These are phyloP conservation scores for Termitomyces heimii DNA, from an alignment of 768 basidiomycete genomes.

Conservation along the genomic window DNA sequence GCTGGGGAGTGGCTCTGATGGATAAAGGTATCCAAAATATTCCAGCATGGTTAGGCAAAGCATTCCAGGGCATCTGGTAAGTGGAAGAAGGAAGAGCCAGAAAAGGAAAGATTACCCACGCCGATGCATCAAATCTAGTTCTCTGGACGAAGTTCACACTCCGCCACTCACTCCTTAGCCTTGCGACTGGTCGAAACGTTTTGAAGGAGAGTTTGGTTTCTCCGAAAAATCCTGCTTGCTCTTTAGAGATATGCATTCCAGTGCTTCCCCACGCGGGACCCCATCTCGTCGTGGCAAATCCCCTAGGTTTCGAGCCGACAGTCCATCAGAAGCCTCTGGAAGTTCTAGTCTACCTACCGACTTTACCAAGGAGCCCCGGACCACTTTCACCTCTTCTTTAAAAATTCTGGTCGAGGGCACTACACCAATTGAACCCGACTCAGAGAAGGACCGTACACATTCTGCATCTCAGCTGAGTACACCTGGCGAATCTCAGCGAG, in stretches of 20 bases:
- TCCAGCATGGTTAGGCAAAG: background rate
- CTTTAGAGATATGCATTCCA: conserved; percentile 35
- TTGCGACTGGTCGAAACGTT: conserved; percentile 34
- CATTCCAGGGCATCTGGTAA: conserved; percentile 15
- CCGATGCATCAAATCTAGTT: conserved; percentile 39
- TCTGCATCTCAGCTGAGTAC: conserved; percentile 31
- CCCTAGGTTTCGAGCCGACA: conserved; percentile 45
- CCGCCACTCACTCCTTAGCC: conserved; percentile 38
- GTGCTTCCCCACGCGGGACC: conserved; percentile 48
- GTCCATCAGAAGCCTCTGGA: conserved; percentile 32
- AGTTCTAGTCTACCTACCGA: conserved; percentile 42
- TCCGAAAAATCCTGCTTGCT: conserved; percentile 27
- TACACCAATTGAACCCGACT: conserved; percentile 50
- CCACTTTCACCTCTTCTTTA: conserved; percentile 61
- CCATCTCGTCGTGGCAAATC: conserved; percentile 62
- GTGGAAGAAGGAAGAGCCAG: conserved; percentile 16
- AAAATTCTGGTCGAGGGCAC: conserved; percentile 76
- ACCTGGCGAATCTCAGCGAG: conserved; percentile 50
- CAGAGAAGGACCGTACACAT: conserved; percentile 27
- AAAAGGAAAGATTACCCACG: conserved; percentile 38
- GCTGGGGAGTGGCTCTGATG: background rate
- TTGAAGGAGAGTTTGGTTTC: conserved; percentile 27
- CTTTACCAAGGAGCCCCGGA: conserved; percentile 43
- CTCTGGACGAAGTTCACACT: conserved; percentile 36
- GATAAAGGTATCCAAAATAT: background rate